phyloP scores from a whole-genome alignment of 176 grass and related monocot genomes.

The Bonia amplexicaulis region DNA sequence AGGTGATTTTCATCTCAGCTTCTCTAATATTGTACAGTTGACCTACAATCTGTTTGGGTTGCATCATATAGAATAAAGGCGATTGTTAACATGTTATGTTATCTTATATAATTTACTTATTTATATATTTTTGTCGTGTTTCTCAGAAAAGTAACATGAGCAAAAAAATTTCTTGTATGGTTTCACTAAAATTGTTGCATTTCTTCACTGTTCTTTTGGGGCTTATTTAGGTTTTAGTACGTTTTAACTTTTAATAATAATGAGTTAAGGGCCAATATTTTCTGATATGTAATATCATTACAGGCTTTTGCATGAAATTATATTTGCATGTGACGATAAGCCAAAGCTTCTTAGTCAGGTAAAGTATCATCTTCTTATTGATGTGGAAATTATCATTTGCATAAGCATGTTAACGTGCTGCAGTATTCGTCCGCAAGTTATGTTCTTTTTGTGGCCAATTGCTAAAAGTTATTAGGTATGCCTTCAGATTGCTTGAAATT shows the following conservation, averaged over 20 bases:
- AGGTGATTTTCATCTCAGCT: conserved; percentile 24
- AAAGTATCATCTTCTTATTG: conserved; percentile 34
- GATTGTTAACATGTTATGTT: background rate
- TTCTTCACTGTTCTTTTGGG: background rate
- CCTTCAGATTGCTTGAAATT: background rate
- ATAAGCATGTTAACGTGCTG: background rate
- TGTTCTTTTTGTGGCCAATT: background rate
- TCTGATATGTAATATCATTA: conserved; percentile 35
- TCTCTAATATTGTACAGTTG: background rate
- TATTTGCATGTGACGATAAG: conserved; percentile 76
- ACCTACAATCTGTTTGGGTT: background rate
- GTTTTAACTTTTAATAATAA: background rate
- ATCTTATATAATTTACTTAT: background rate
- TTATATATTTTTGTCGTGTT: background rate
- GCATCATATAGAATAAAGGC: background rate
- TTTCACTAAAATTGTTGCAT: conserved; percentile 11
- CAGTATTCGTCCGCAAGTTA: background rate
- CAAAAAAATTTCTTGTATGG: background rate
- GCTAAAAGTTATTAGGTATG: background rate
- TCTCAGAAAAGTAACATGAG: background rate
- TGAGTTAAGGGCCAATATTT: conserved; percentile 14
- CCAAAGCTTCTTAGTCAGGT: conserved; percentile 81
- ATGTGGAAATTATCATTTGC: conserved; percentile 9
- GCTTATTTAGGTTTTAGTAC: background rate
- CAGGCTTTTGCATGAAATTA: conserved; percentile 69